Evolutionary conservation across 352 stramenopile genomes (phyloP).

Genomic region (Globisporangium abappressorium): DNA sequence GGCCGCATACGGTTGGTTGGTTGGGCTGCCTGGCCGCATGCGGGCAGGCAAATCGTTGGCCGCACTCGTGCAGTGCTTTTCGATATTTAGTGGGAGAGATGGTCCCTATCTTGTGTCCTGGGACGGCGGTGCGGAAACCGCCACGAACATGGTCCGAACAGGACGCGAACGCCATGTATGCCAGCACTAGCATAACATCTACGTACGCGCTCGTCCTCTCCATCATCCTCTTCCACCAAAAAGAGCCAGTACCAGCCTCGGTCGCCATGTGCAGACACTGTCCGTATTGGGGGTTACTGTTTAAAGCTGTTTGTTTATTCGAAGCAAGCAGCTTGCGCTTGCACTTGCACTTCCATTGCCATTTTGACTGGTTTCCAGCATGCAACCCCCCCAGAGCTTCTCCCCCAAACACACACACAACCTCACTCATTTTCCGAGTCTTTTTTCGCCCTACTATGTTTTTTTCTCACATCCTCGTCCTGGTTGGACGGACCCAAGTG

Average conservation of each 20-base stretch:
- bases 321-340: not conserved
- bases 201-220: not conserved
- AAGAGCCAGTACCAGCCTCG: slow-evolving; percentile 1
- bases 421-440: no score
- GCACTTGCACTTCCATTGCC: not conserved
- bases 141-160: slow-evolving; percentile 5
- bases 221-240: slow-evolving; percentile 9
- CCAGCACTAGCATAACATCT: not conserved
- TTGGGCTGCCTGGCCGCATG: not conserved
- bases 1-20: not conserved
- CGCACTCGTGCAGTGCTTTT: not conserved
- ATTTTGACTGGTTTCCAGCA: not conserved
- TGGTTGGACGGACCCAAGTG: slow-evolving; percentile 1
- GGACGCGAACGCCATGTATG: slow-evolving; percentile 1
- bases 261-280: not conserved
- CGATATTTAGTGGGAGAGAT: slow-evolving; percentile 2
- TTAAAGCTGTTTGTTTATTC: not conserved
- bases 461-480: slow-evolving; percentile 6
- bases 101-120: not conserved
- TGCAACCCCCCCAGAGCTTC: not conserved
- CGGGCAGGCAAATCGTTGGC: not conserved
- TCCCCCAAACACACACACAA: not conserved
- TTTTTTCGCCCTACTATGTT: not conserved
- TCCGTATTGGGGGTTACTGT: not conserved
- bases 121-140: not conserved